phyloP scores from a whole-genome alignment of 1,284 basidiomycete genomes.

The Leccinum cinnamomeum region DNA sequence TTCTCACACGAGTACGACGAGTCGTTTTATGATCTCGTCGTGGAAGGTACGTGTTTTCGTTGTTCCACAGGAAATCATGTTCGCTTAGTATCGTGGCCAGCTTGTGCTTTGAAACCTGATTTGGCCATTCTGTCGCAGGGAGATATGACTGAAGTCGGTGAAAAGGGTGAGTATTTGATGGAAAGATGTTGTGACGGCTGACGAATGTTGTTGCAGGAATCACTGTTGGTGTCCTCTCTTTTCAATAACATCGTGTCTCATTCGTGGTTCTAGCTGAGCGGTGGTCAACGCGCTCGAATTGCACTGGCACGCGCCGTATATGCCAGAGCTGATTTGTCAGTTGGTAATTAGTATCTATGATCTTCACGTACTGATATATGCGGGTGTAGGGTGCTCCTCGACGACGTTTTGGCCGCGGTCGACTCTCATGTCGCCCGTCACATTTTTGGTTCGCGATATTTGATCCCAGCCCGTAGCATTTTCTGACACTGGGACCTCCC shows the following conservation, averaged over 20 bases:
- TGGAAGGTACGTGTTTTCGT: conserved; percentile 56
- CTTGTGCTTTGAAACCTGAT: conserved; percentile 86
- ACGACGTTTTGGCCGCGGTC: conserved; percentile 51
- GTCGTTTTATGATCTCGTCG: conserved; percentile 69
- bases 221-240: conserved; percentile 23
- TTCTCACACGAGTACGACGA: conserved; percentile 90
- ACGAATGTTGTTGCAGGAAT: conserved; percentile 22
- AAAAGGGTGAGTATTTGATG: conserved; percentile 32
- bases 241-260: not conserved
- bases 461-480: not conserved
- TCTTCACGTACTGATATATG: not conserved
- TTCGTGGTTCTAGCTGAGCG: conserved; percentile 38
- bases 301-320: conserved; percentile 52
- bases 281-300: conserved; percentile 64
- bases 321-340: conserved; percentile 53
- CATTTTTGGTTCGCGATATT: conserved; percentile 48
- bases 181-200: conserved; percentile 37
- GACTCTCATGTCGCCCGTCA: conserved; percentile 77
- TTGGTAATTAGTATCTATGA: not conserved
- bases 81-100: conserved; percentile 38
- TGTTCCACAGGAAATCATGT: not conserved
- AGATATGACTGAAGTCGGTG: conserved; percentile 77
- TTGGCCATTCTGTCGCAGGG: conserved; percentile 72
- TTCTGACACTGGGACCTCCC: conserved; percentile 10
- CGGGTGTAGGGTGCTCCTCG: conserved; percentile 27